Evolutionary conservation across 2,329 filamentous ascomycete genomes (phyloP), one percentile per base, ranked within the genome.

Genomic region (Microthyrium microscopicum): DNA sequence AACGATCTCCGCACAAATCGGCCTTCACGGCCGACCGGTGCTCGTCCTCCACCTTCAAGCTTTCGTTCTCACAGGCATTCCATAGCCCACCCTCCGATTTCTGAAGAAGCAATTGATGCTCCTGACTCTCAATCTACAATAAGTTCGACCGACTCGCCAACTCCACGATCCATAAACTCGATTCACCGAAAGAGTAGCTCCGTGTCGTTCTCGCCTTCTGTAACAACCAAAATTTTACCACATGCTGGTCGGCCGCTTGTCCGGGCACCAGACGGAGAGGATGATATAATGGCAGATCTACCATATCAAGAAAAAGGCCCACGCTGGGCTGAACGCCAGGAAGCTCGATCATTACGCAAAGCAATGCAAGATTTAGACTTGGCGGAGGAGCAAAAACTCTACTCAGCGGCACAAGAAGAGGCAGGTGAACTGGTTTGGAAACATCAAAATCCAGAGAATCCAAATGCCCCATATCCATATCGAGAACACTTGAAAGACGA

Each of bases 311-410:
- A 84, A 52, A 68, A 73, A 36, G 77, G 76, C 13, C 70, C 73
- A 47, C 62, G 78, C 44, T 82, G 77, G 75, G 79, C 81, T 69
- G 79, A 85, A 51, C 80, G 78, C 51, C 77, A 83, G 47, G 79
- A 85, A 53, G 75, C 71, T 4, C 65, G 66, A 22, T 77, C 77
- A 15, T 54, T 85, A 38, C 68, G 76, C 13, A 66, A 73, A 39
- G 78, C 79, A 8, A 71, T 85, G 63, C 70, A 82, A 42, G 73
- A 80, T 44, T 70, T 84, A 66, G 70, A 79, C 38, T 41, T 78
- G 19, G 64, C 72, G 2, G 72, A 76, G 15, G 73, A 77, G 38
- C 52, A 61, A 38, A 68, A 68, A 28, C 51, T 85, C 31, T 77
- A 80, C 49, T 60, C 69, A 9, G 75, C 76, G 26, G 80, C 80